These are phyloP conservation scores for Chlorella sp. DNA, from an alignment of 139 green algal species.

Conservation along the genomic window DNA sequence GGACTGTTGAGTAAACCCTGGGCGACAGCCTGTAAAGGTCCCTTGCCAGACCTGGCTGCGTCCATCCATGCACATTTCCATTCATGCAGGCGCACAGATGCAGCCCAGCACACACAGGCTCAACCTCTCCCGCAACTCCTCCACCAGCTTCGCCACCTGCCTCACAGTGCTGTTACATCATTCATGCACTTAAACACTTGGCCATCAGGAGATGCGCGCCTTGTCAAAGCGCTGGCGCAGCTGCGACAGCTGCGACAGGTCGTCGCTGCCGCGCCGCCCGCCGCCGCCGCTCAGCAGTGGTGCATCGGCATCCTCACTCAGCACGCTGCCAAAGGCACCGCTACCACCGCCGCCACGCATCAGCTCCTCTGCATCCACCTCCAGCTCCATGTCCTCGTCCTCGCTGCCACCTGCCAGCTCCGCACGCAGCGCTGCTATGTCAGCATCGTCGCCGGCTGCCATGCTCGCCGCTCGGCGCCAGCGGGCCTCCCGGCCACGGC, in stretches of 20 bases:
- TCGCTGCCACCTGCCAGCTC: neutral
- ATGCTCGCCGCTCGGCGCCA: neutral
- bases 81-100: too few relatives aligned
- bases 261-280: neutral
- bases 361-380: neutral
- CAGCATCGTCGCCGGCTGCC: neutral
- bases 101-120: too few relatives aligned
- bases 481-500: neutral
- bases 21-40: too few relatives aligned
- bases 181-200: too few relatives aligned
- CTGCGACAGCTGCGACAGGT: neutral
- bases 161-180: too few relatives aligned
- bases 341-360: neutral
- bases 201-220: neutral
- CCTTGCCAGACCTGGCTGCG: too few relatives aligned
- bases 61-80: too few relatives aligned
- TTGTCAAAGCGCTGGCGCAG: constrained; percentile 4
- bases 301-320: too few relatives aligned
- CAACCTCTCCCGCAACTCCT: too few relatives aligned
- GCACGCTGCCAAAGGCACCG: neutral
- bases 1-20: too few relatives aligned
- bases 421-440: neutral
- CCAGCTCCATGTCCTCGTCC: neutral
- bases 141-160: too few relatives aligned
- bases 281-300: too few relatives aligned